phyloP scores from a whole-genome alignment of 2,329 filamentous ascomycete genomes.

The Dendryphion nanum region DNA sequence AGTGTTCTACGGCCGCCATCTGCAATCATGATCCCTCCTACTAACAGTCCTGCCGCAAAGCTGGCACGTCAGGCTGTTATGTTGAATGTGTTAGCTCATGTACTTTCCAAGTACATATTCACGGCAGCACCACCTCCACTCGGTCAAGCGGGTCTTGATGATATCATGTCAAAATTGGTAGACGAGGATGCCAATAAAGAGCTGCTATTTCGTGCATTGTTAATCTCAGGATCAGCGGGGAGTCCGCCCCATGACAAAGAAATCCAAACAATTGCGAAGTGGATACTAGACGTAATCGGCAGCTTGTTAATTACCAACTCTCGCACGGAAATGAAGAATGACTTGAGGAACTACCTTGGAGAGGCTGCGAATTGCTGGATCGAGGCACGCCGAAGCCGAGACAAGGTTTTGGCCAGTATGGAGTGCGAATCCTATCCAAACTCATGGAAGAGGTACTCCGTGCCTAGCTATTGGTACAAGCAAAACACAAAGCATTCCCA shows the following conservation, averaged over 20 bases:
- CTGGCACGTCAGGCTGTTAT: slow-evolving; percentile 1
- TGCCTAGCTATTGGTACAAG: not conserved
- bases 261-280: not conserved
- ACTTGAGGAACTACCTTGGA: not conserved
- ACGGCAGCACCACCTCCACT: slow-evolving; percentile 2
- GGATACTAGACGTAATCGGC: not conserved
- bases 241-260: not conserved
- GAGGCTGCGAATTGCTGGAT: slow-evolving; percentile 2
- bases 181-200: slow-evolving; percentile 2
- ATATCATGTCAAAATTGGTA: not conserved
- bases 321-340: slow-evolving; percentile 1
- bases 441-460: not conserved
- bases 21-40: not conserved
- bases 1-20: not conserved
- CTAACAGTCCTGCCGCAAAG: not conserved
- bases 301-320: not conserved
- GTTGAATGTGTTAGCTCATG: slow-evolving; percentile 1
- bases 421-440: slow-evolving; percentile 2
- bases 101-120: slow-evolving; percentile 2
- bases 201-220: slow-evolving; percentile 2
- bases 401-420: slow-evolving; percentile 2
- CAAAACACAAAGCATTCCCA: not conserved
- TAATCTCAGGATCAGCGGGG: slow-evolving; percentile 1
- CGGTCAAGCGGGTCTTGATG: slow-evolving; percentile 1
- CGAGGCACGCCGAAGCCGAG: slow-evolving; percentile 1